phyloP scores from a whole-genome alignment of 2,329 filamentous ascomycete species.

The Aspergillus brunneoviolaceus region DNA sequence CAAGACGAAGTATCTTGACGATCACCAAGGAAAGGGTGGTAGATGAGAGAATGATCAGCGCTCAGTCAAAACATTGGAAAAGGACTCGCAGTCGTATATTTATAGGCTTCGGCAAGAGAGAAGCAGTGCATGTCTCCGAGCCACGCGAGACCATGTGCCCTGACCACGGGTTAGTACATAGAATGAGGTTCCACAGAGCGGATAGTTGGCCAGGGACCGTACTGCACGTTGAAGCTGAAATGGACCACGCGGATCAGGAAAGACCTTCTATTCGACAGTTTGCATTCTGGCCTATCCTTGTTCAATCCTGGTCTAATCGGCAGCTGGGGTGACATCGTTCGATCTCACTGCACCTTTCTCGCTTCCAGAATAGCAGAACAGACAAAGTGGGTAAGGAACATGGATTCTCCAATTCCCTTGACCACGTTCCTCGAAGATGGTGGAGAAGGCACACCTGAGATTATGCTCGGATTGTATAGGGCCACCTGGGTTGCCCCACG shows the following conservation, averaged over 20 bases:
- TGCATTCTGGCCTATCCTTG: neutral
- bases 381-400: neutral
- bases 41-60: slow-evolving; percentile 7
- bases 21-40: neutral
- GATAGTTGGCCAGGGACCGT: slow-evolving; percentile 4
- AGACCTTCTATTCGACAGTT: slow-evolving; percentile 13
- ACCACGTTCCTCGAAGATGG: neutral
- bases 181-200: neutral
- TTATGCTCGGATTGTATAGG: neutral
- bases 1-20: neutral
- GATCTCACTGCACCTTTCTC: neutral
- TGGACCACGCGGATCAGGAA: slow-evolving; percentile 13
- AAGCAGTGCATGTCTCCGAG: neutral
- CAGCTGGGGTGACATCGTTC: neutral
- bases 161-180: neutral
- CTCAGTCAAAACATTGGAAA: neutral
- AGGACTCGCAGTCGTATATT: neutral
- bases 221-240: neutral
- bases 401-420: neutral
- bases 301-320: neutral
- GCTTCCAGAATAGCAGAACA: neutral
- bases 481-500: neutral
- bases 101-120: neutral
- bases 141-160: slow-evolving; percentile 5
- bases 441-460: neutral